Evolutionary conservation across 2,329 filamentous ascomycete species (phyloP), one percentile per base, ranked within the genome.

Genomic region (Colletotrichum chlorophyti): DNA sequence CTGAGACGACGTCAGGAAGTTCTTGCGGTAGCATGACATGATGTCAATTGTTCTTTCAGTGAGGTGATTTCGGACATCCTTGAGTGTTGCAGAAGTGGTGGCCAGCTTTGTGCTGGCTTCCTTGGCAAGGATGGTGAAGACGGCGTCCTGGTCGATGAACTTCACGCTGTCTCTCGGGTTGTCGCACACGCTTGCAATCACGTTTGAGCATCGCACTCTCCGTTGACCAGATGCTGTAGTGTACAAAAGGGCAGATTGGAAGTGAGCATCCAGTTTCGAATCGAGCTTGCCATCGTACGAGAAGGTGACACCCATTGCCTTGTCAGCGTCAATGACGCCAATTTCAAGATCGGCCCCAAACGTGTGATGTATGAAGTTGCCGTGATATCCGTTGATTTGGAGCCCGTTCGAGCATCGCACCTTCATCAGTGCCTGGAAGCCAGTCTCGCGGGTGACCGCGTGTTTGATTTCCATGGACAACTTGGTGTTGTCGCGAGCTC

Each of bases 281-380:
- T 99, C 95, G n/a, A 99, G 85, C 76, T 98, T 98, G 60, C 95
- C 95, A 70, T 99, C 95, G 73, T 99, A 96, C 66, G 86, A 91
- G 72, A 99, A 99, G 45, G 92, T 89, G 10, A 98, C 91, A 3
- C 89, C 91, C 64, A 99, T 83, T 9, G 94, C 92, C 77, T 97
- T 97, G 75, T 99, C 95, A 17, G 92, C 88, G 71, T 98, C 95
- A 48, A 98, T 87, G 48, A 91, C 86, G 24, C 95, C 95, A 67
- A 99, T 91, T 71, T 99, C 93, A 40, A 99, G 84, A 74, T 99
- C 95, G 3, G 93, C 93, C 10, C 93, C 93, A 69, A 97, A 96
- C 0, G 91, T 95, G 75, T 97, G 93, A 70, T 99, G 95, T 47
- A 96, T 85, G 70, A 98, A 99, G 76, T 96, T 97, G 65, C 95